Conservation (phyloP, 2,329 filamentous ascomycete genomes). For the Aureobasidium pullulans region DNA sequence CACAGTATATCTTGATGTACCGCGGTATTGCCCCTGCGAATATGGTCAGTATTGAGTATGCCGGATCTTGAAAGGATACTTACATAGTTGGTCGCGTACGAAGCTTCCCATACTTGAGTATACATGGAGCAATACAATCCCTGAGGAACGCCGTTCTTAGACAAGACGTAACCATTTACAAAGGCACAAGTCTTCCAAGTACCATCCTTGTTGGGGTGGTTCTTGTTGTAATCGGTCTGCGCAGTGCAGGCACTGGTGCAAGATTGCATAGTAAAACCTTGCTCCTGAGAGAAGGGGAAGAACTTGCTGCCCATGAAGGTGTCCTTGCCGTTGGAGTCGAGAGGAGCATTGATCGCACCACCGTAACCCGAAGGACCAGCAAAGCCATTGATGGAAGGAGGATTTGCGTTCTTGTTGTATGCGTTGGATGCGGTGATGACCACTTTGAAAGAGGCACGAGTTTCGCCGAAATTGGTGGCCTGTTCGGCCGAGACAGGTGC, state of each 20-base stretch:
- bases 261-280: constrained; percentile 7
- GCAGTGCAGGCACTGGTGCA: constrained; percentile 22
- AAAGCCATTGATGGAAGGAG: constrained; percentile 15
- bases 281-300: constrained; percentile 17
- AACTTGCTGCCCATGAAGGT: constrained; percentile 23
- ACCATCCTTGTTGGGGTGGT: constrained; percentile 18
- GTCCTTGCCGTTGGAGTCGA: constrained; percentile 20
- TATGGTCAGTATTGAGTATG: too few species aligned
- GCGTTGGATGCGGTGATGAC: constrained; percentile 27
- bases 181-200: constrained; percentile 19
- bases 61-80: neutral
- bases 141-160: constrained; percentile 29
- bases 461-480: constrained; percentile 16
- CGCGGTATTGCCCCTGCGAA: too few species aligned
- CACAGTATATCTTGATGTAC: too few species aligned
- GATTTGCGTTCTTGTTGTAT: constrained; percentile 20
- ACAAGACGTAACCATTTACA: constrained; percentile 34
- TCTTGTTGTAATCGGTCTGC: constrained; percentile 21
- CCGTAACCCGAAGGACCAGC: constrained; percentile 15
- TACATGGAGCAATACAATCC: constrained; percentile 36
- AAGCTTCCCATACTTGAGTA: constrained; percentile 17
- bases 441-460: constrained; percentile 23
- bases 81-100: constrained; percentile 19
- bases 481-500: constrained; percentile 12
- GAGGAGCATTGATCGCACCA: constrained; percentile 22